Percentiles rank a stretch among this genome's conserved stretches.
phyloP scores from a whole-genome alignment of 768 basidiomycete genomes.

The Tremella yokohamensis region DNA sequence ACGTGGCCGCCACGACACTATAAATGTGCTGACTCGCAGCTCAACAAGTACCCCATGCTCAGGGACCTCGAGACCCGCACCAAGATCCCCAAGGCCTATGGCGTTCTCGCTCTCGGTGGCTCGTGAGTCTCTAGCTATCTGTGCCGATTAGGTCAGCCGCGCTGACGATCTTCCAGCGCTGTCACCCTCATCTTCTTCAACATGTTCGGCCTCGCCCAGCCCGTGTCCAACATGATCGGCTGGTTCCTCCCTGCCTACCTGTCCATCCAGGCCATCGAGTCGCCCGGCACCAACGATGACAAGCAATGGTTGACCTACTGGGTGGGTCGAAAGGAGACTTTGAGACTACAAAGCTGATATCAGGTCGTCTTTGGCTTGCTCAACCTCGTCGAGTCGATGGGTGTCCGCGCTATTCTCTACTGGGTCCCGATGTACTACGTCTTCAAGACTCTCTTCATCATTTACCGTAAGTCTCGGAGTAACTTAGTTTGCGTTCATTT shows the following conservation, averaged over 20 bases:
- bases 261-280: constrained; percentile 90
- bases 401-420: constrained; percentile 77
- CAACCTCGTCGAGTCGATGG: constrained; percentile 86
- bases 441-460: constrained; percentile 82
- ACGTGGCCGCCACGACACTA: constrained; percentile 1
- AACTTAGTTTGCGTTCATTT: background rate
- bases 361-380: constrained; percentile 77
- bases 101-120: constrained; percentile 67
- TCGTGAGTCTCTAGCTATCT: constrained; percentile 59
- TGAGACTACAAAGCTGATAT: constrained; percentile 1
- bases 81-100: constrained; percentile 86
- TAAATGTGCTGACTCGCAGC: constrained; percentile 37
- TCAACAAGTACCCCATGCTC: constrained; percentile 76
- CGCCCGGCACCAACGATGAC: constrained; percentile 72
- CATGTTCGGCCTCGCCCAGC: constrained; percentile 70
- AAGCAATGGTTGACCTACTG: constrained; percentile 98
- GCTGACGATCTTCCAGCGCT: constrained; percentile 25
- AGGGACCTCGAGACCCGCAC: constrained; percentile 82
- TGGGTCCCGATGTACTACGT: constrained; percentile 90
- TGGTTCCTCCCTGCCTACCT: constrained; percentile 93
- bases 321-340: constrained; percentile 49
- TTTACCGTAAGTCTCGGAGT: constrained; percentile 80
- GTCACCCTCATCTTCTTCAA: constrained; percentile 53
- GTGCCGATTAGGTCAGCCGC: background rate
- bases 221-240: constrained; percentile 90